Percentiles rank a stretch among this genome's conserved stretches.
Conservation (phyloP, 1,284 basidiomycete genomes). For the Cutaneotrichosporon mucoides region DNA sequence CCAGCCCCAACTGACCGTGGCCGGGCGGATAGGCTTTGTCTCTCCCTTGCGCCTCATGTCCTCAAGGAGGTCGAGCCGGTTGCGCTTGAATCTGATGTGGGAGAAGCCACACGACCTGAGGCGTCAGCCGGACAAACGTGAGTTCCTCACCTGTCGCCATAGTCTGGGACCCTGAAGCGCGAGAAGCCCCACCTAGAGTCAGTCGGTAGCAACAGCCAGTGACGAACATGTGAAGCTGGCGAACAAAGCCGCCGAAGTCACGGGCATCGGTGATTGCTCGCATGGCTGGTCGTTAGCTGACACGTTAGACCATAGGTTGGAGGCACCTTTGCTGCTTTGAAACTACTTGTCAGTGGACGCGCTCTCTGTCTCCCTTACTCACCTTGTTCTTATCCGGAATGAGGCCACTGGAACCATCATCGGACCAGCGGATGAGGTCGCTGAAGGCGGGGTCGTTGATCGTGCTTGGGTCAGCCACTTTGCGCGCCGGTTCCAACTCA, state of each 20-base stretch:
- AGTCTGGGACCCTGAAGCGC: conserved; percentile 2
- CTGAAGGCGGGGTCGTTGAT: conserved; percentile 11
- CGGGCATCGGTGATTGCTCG: conserved; percentile 14
- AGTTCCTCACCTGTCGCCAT: not conserved
- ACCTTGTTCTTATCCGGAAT: conserved; percentile 12
- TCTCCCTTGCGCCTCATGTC: conserved; percentile 13
- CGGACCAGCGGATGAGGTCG: conserved; percentile 9
- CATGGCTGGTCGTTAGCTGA: conserved; percentile 12
- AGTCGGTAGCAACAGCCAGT: not conserved
- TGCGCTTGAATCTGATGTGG: conserved; percentile 7
- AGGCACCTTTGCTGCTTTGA: conserved; percentile 10
- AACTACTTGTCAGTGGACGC: conserved; percentile 9
- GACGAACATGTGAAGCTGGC: conserved; percentile 20
- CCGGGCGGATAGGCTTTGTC: not conserved
- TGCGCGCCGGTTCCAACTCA: conserved; percentile 1
- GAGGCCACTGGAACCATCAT: conserved; percentile 6
- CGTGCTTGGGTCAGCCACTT: not conserved
- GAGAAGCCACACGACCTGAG: conserved; percentile 14
- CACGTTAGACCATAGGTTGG: no score
- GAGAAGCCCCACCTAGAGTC: conserved; percentile 17
- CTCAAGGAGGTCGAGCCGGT: conserved; percentile 6
- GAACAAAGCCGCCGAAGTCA: conserved; percentile 15
- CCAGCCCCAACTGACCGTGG: not conserved
- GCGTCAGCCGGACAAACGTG: not conserved
- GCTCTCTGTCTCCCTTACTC: not conserved